Base-by-base conservation (phyloP, 1,284 basidiomycete genomes). In the Chalciporus piperatoides region DNA sequence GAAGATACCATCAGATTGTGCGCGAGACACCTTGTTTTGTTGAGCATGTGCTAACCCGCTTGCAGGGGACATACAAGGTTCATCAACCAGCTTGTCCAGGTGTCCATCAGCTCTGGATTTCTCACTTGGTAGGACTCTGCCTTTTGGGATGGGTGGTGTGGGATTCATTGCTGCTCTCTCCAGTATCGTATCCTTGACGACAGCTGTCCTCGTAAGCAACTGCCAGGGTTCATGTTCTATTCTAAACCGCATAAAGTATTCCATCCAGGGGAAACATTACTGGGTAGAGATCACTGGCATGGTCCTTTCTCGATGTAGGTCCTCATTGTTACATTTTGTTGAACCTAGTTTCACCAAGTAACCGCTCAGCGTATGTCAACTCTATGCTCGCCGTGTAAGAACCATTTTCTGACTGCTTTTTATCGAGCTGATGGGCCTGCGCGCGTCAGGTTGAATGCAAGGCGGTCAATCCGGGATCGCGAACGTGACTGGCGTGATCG, bases 301-400 rank as follows among this genome's bases (percentile, higher is more conserved):
- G 8, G 10, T 54, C 36, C 38, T 49, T 2, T 42, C 35, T 54
- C 30, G 35, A 9, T 50, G 51, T 50, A 37, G 14, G 52, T 55
- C 24, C 15, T 30, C 17, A 12, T 12, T 15, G 15, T 12, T 6
- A 7, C 32, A 12, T 12, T 21, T n/a, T 35, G 23, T 14, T 6
- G 17, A 7, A 9, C 28, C 37, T 5, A 3, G n/a, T 39, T 30
- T 46, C 30, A 49, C 14, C 12, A 19, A 28, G 9, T 2, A 23
- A 19, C 21, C 28, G 17, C 6, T 14, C 30, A 53, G 51, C 39
- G 14, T 54, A 53, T 23, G 30, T 56, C 11, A 56, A 55, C 21
- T 53, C 48, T 36, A 56, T 52, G 48, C 53, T 53, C 19, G 27
- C 32, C 6, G 42, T 36, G 54, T 56, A 28, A 36, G 38, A 14